Base-by-base conservation (phyloP, 495 filamentous ascomycete genomes). In the Neurospora pannonica region DNA sequence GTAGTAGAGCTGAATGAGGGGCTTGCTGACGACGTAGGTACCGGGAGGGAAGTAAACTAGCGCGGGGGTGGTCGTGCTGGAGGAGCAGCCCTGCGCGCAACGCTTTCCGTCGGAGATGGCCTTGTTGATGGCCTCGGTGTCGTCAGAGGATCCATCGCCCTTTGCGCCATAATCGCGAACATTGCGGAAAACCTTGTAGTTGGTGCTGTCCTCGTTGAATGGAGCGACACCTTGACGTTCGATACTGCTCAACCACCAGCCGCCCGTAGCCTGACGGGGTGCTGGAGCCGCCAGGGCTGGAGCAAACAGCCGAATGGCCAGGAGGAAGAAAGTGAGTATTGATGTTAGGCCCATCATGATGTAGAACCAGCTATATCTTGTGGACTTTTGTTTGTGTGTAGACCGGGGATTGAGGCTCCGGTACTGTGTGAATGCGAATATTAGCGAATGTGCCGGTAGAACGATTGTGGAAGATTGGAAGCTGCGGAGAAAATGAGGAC, bases 51-150 rank as follows among this genome's bases (percentile, higher is more conserved):
- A 96, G 84, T 92, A 95, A 5, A 96, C 88, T 38, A 95, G 81
- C 5, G 92, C 92, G 0, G 91, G 91, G 4, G 90, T 89, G 10
- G 86, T 88, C 11, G 95, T 97, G n/a, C 88, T 87, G 9, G 93
- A 97, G 74, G 94, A 91, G 80, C 95, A 98, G 71, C 89, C 88
- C 76, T 86, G 79, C 54, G 90, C 92, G 78, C 95, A 97, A 24
- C 95, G 93, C 72, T 87, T 86, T 34, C 93, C 93, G 67, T 90
- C 89, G 11, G 88, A 84, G 75, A 97, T 93, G 38, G 95, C 95
- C 74, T 86, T 82, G 83, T 97, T 97, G 86, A 97, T 96, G n/a
- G 94, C 94, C 21, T 81, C 90, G 2, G 93, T 95, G 79, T 97
- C 94, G 81, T 98, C 94, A 5, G 92, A 93, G 1, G 85, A 81